phyloP scores from a whole-genome alignment of 176 grass and related monocot species.

The Rhynchospora pubera region DNA sequence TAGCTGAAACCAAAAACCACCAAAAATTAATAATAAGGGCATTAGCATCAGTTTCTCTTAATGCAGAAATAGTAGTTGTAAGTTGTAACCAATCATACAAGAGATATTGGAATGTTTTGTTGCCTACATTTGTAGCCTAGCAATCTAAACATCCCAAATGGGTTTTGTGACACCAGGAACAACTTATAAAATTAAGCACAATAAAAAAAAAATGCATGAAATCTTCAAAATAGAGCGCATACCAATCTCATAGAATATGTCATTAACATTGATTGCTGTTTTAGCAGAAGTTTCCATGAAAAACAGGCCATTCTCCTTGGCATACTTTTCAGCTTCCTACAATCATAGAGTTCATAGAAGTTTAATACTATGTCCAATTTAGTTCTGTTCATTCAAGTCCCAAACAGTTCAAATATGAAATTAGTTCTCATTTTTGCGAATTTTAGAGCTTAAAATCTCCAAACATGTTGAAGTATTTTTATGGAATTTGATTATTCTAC shows the following conservation, averaged over 20 bases:
- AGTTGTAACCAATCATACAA: not conserved
- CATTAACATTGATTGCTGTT: constrained; percentile 86
- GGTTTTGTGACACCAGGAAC: not conserved
- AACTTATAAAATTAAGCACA: not conserved
- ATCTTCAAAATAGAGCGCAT: constrained; percentile 25
- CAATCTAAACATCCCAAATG: not conserved
- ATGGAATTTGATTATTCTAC: not conserved
- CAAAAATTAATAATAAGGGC: not conserved
- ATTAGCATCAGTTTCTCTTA: not conserved
- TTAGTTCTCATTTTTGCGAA: not conserved
- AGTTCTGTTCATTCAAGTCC: not conserved
- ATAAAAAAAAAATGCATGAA: not conserved
- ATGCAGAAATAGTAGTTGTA: not conserved
- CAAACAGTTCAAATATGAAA: not conserved
- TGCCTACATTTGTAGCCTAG: not conserved
- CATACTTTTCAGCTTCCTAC: constrained; percentile 76
- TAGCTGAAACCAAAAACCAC: constrained; percentile 44
- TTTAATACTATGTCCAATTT: not conserved
- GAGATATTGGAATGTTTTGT: not conserved
- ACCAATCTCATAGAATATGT: constrained; percentile 93
- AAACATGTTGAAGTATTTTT: not conserved
- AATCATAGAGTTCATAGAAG: not conserved
- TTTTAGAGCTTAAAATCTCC: not conserved
- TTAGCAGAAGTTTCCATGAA: constrained; percentile 97
- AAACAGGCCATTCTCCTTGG: constrained; percentile 82